A percentile compares a stretch with the other conserved stretches of the same genome.
These are phyloP conservation scores for Boletus pseudopeckii DNA, from an alignment of 768 basidiomycete species.

Conservation along the genomic window DNA sequence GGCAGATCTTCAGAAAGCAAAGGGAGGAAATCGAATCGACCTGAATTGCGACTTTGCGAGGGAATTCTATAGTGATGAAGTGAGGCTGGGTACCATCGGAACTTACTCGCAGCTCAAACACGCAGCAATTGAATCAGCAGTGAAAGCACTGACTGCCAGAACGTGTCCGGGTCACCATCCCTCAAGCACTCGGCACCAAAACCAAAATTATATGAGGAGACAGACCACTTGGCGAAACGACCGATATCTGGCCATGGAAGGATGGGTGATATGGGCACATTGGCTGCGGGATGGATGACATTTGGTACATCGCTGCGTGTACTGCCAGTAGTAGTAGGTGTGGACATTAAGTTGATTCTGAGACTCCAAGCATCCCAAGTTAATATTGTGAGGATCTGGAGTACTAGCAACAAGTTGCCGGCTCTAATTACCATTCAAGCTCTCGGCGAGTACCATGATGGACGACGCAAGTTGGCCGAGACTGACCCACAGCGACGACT, in stretches of 20 bases:
- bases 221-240: slow-evolving; percentile 88
- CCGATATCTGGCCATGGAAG: slow-evolving; percentile 84
- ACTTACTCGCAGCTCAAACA: slow-evolving; percentile 35
- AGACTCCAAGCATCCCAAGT: background rate
- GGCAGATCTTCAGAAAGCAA: background rate
- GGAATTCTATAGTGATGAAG: slow-evolving; percentile 91
- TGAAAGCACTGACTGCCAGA: slow-evolving; percentile 84
- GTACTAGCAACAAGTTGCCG: too few relatives aligned
- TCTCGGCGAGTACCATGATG: background rate
- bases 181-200: slow-evolving; percentile 91
- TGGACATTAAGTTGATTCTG: slow-evolving; percentile 18
- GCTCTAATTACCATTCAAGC: too few relatives aligned
- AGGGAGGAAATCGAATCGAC: slow-evolving; percentile 36
- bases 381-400: background rate
- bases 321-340: background rate
- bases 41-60: slow-evolving; percentile 84
- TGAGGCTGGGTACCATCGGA: slow-evolving; percentile 97
- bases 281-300: slow-evolving; percentile 8
- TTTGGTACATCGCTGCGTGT: slow-evolving; percentile 14
- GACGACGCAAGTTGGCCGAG: slow-evolving; percentile 14
- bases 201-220: slow-evolving; percentile 94
- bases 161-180: slow-evolving; percentile 86
- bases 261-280: slow-evolving; percentile 39
- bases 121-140: background rate
- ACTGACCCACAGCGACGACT: slow-evolving; percentile 59